Base-by-base conservation (phyloP, 495 filamentous ascomycete genomes). In the Neurospora pannonica region DNA sequence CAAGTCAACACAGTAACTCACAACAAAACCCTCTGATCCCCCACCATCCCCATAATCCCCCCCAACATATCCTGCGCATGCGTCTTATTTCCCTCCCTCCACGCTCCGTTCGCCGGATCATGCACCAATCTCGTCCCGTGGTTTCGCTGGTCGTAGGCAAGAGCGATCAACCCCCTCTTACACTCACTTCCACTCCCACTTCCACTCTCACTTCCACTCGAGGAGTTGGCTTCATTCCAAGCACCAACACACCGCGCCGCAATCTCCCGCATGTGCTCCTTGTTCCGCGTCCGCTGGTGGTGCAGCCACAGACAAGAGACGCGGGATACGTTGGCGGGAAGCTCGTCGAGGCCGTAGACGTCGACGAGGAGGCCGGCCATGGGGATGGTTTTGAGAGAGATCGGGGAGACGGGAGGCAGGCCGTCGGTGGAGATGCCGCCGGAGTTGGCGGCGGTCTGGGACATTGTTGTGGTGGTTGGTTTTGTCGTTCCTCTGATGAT, bases 61-160 rank as follows among this genome's bases (percentile, higher is more conserved):
- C 77, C 88, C 79, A 95, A 95, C 93, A 97, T 95, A 78, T 97
- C 94, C 77, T 91, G 89, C 28, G 93, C 95, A 86, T 99, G 96
- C 8, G 86, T 89, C 38, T 86, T 83, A 78, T 99, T 98, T 28
- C 94, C 94, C 38, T 89, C 81, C 71, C 87, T 87, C 95, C 95
- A 98, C 7, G 90, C 86, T 77, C 90, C 86, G 78, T 97, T 98
- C 34, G 88, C 87, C 19, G 76, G 39, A 24, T 82, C 75, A 69
- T 85, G 79, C 17, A 94, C 87, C 72, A 89, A 80, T 71, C 96
- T 83, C 3, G 88, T 85, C 5, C 95, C 95, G 83, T 98, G 96
- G 77, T 99, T 99, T 37, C 95, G 85, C 80, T 95, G 92, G 78
- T 98, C 96, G 78, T 95, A 96, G 3, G 92, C 87, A 15, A 95